Evolutionary conservation across 2,329 filamentous ascomycete genomes (phyloP).

Genomic region (Fusarium albosuccineum): DNA sequence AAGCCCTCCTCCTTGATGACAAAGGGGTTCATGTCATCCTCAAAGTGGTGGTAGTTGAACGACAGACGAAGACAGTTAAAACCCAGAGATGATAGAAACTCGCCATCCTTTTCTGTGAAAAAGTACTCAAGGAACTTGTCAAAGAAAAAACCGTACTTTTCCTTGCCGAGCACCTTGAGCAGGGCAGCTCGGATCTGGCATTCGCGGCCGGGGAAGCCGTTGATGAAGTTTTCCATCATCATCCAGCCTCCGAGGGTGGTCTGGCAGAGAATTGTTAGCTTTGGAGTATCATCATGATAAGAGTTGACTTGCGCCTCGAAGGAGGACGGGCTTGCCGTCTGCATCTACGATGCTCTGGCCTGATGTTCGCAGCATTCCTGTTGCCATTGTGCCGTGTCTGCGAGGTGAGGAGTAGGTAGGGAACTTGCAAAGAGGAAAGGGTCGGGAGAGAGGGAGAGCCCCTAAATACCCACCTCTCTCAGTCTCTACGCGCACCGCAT

Average conservation of each 20-base stretch:
- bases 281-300: neutral
- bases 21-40: slow-evolving; percentile 64
- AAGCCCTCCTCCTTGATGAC: slow-evolving; percentile 63
- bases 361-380: slow-evolving; percentile 43
- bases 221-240: slow-evolving; percentile 73
- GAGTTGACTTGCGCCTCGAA: slow-evolving; percentile 48
- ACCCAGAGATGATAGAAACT: slow-evolving; percentile 66
- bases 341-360: slow-evolving; percentile 57
- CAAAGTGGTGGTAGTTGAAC: slow-evolving; percentile 70
- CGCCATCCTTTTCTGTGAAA: slow-evolving; percentile 68
- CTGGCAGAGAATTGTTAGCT: slow-evolving; percentile 8
- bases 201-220: slow-evolving; percentile 70
- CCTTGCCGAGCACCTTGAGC: slow-evolving; percentile 64
- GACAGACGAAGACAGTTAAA: slow-evolving; percentile 70
- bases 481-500: neutral
- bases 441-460: neutral
- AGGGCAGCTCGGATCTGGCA: slow-evolving; percentile 66
- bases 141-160: slow-evolving; percentile 72
- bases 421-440: neutral
- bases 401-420: neutral
- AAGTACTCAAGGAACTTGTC: slow-evolving; percentile 69
- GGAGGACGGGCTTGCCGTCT: slow-evolving; percentile 58
- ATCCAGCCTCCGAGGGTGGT: slow-evolving; percentile 48
- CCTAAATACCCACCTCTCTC: slow-evolving; percentile 4
- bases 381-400: slow-evolving; percentile 8